A percentile compares a stretch with the other conserved stretches of the same genome.
phyloP scores from a whole-genome alignment of 2,329 filamentous ascomycete species.

The Neobulgaria alba region DNA sequence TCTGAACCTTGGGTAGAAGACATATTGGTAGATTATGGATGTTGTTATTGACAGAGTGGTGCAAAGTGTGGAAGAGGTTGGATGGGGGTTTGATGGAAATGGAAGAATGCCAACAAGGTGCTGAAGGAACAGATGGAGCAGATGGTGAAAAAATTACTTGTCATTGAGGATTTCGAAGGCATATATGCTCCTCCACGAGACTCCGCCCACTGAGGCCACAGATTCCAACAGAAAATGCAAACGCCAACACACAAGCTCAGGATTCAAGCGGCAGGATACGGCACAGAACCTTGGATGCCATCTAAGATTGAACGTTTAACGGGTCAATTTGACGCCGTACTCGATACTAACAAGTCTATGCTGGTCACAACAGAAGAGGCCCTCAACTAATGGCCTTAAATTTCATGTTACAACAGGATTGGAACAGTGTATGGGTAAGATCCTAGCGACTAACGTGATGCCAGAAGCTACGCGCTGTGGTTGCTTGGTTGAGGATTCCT shows the following conservation, averaged over 20 bases:
- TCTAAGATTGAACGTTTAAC: too few relatives aligned
- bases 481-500: neutral
- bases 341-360: too few relatives aligned
- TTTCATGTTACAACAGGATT: too few relatives aligned
- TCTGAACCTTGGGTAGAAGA: neutral
- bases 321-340: too few relatives aligned
- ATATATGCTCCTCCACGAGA: neutral
- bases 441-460: neutral
- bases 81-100: too few relatives aligned
- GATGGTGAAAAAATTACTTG: neutral
- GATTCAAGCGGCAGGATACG: neutral
- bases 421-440: too few relatives aligned
- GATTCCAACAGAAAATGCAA: neutral
- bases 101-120: neutral
- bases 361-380: too few relatives aligned
- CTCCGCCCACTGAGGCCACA: neutral
- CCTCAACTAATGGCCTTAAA: neutral
- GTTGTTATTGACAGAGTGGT: neutral
- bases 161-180: neutral
- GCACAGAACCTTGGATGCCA: too few relatives aligned
- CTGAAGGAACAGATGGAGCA: too few relatives aligned
- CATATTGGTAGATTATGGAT: neutral
- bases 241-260: neutral
- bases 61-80: neutral
- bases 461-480: neutral